phyloP scores from a whole-genome alignment of 257 asterid genomes.

The Solanum pimpinellifolium region DNA sequence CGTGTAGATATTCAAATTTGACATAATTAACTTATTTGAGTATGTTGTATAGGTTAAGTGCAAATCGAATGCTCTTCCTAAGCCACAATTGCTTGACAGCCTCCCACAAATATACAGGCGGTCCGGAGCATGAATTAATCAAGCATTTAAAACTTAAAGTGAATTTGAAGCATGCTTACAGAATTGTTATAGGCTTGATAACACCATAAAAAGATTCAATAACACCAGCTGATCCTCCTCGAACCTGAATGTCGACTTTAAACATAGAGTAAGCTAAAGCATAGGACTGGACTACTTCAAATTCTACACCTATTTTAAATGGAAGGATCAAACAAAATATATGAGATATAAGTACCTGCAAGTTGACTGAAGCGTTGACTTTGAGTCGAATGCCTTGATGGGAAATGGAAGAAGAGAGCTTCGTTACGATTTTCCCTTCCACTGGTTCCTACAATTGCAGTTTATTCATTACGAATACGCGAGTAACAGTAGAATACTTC shows the following conservation, averaged over 20 bases:
- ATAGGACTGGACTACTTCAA: not conserved
- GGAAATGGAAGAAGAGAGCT: constrained; percentile 42
- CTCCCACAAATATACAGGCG: not conserved
- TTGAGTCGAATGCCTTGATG: constrained; percentile 66
- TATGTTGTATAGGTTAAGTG: not conserved
- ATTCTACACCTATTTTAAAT: not conserved
- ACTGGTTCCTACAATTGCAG: constrained; percentile 34
- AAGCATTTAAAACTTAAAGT: not conserved
- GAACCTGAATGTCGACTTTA: constrained; percentile 36
- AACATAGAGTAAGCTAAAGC: not conserved
- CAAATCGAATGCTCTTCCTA: not conserved
- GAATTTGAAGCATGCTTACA: constrained; percentile 27
- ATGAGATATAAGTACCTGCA: constrained; percentile 40
- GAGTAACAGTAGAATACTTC: not conserved
- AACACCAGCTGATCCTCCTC: constrained; percentile 85
- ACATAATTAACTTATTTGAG: not conserved
- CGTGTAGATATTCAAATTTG: not conserved
- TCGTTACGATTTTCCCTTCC: constrained; percentile 53
- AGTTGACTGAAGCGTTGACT: constrained; percentile 52
- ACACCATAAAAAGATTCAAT: constrained; percentile 79
- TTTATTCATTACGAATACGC: not conserved
- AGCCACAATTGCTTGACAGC: not conserved
- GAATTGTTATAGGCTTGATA: constrained; percentile 59
- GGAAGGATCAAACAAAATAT: not conserved
- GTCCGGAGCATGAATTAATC: not conserved